phyloP scores from a whole-genome alignment of 306 rosid species.

The Vigna trinervia region DNA sequence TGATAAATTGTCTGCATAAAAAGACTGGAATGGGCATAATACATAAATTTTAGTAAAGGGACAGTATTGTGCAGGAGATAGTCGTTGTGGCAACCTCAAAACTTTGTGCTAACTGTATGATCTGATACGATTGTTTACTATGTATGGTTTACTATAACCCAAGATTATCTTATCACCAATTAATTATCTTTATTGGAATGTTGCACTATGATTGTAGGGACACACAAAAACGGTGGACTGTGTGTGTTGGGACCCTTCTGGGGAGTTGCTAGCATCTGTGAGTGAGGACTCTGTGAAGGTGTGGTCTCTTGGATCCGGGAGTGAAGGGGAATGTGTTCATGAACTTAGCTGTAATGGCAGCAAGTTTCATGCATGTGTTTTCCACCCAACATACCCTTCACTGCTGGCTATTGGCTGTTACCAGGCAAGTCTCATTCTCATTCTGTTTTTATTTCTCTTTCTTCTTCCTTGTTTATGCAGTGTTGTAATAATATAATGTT shows the following conservation, averaged over 20 bases:
- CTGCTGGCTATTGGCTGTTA: constrained; percentile 93
- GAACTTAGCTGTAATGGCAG: constrained; percentile 87
- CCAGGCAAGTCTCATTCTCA: constrained; percentile 64
- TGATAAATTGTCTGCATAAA: too few relatives aligned
- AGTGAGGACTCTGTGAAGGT: constrained; percentile 97
- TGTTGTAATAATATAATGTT: not conserved
- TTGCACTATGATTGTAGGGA: constrained; percentile 65
- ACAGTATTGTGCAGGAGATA: too few relatives aligned
- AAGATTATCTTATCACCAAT: too few relatives aligned
- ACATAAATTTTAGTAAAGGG: too few relatives aligned
- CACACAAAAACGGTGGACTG: constrained; percentile 74
- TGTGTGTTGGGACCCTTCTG: constrained; percentile 96
- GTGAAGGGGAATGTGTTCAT: constrained; percentile 85
- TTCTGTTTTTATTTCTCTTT: not conserved
- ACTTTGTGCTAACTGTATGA: too few relatives aligned
- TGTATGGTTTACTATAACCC: too few relatives aligned
- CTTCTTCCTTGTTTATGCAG: not conserved
- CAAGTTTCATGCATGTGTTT: constrained; percentile 86
- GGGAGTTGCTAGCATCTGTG: constrained; percentile 89
- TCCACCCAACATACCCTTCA: constrained; percentile 89
- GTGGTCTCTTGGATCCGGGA: constrained; percentile 84
- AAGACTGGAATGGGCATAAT: too few relatives aligned
- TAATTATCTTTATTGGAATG: constrained; percentile 22
- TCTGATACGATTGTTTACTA: too few relatives aligned
- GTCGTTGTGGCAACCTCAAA: too few relatives aligned